Evolutionary conservation across 75 land plant genomes (phyloP), one percentile per base, ranked within the genome.

Genomic region (Selaginella tamariscina): DNA sequence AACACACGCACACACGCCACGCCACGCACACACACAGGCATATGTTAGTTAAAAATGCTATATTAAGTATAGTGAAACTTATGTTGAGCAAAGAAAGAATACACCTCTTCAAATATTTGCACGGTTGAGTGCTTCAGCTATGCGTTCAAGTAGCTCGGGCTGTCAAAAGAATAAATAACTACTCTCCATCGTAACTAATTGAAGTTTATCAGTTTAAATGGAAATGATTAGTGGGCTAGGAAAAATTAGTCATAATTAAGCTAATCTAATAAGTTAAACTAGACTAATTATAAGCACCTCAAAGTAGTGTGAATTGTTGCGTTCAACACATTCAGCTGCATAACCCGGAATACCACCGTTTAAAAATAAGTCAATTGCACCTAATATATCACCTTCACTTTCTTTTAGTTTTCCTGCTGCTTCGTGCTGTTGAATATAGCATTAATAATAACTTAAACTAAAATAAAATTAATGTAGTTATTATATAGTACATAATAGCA

Each of bases 301-400:
- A 20, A 65, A 55, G 22, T 27, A 27, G 32, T 77, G 60, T 54
- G 67, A 28, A 54, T 66, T 32, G 56, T 59, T 27, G 24, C 62
- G 72, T 56, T 72, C 32, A 54, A 54, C 79, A 55, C 70, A 68
- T 11, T 77, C 79, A 24, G 79, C 79, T 54, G 79, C 79, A 62
- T 31, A 33, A 23, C 79, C 75, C 29, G 71, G 71, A 60, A 77
- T 18, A 0, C 76, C 76, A 59, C 79, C 79, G 26, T 56, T 59
- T 32, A 77, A 54, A 26, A 73, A 72, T 56, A 73, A 30, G 1
- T 29, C 44, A 54, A 77, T 69, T n/a, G 76, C 79, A 31, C 67
- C 71, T 13, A 49, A 27, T 2, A 73, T 32, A 68, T 77, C 79
- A 21, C 75, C 79, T 63, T 75, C 70, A 15, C 27, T 27, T 32